phyloP scores from a whole-genome alignment of 73 alveolate genomes.

The Symbiodinium pilosum region DNA sequence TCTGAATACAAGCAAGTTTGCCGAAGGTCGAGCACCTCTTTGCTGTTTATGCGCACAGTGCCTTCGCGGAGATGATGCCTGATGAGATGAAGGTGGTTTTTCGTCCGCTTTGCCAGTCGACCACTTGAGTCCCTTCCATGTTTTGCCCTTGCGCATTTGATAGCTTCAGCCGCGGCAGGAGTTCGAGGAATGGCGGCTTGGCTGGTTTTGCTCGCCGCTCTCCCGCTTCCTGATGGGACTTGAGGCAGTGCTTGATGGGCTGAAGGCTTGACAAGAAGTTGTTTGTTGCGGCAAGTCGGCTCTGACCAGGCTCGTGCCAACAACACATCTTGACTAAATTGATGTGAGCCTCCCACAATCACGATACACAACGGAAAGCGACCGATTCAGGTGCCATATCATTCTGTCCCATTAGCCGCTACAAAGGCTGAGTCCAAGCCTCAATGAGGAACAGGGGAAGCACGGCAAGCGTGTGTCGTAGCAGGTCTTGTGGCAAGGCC shows the following conservation, averaged over 20 bases:
- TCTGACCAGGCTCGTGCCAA: not conserved
- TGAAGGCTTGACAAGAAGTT: not conserved
- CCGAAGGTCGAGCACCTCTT: constrained; percentile 8
- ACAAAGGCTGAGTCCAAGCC: no score
- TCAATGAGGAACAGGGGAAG: no score
- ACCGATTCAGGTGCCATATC: no score
- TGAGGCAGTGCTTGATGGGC: no score
- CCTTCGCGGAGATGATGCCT: not conserved
- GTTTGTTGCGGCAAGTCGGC: not conserved
- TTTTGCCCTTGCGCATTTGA: no score
- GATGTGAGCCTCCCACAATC: not conserved
- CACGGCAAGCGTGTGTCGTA: no score
- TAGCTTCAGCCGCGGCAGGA: not conserved
- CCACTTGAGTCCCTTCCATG: not conserved
- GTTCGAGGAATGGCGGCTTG: constrained; percentile 10
- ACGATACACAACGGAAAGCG: no score
- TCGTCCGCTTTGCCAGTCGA: no score
- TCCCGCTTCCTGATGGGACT: not conserved
- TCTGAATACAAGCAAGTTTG: no score
- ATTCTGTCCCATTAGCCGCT: no score
- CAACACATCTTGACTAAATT: not conserved
- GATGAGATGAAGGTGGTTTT: not conserved
- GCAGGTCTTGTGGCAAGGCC: no score
- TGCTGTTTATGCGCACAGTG: not conserved
- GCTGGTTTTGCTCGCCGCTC: not conserved